Conservation (phyloP, 805 yeast species). For the Priceomyces fermenticarens region DNA sequence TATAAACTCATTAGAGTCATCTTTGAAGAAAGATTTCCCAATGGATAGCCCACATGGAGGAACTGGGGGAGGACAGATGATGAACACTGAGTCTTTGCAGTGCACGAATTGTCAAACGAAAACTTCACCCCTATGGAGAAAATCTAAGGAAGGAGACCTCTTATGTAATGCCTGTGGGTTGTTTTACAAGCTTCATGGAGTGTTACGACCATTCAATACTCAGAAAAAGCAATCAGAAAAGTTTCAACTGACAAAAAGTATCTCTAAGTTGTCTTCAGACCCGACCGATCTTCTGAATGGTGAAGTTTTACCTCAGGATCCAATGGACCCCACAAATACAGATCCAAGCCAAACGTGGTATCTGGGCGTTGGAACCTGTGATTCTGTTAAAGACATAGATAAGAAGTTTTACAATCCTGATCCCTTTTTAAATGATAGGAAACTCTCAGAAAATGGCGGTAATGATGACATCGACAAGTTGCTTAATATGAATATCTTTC, state of each 20-base stretch:
- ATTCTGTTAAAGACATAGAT: too few species aligned
- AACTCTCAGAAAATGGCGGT: conserved; percentile 6
- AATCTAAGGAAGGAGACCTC: conserved; percentile 39
- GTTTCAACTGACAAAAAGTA: conserved; percentile 7
- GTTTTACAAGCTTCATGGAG: conserved; percentile 44
- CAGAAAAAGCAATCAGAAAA: conserved; percentile 13
- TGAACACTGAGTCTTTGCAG: conserved; percentile 22
- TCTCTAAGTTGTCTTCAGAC: too few species aligned
- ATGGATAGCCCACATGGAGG: conserved; percentile 3
- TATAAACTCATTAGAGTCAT: conserved; percentile 36
- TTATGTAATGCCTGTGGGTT: conserved; percentile 47
- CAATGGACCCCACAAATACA: background rate
- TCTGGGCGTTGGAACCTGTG: conserved; percentile 5
- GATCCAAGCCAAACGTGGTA: conserved; percentile 6
- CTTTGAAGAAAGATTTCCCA: conserved; percentile 27
- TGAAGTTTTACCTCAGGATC: conserved; percentile 2
- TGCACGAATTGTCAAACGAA: conserved; percentile 43
- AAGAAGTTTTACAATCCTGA: too few species aligned
- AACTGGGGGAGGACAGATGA: background rate
- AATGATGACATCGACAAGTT: conserved; percentile 40
- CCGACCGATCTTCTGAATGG: background rate
- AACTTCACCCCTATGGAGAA: conserved; percentile 46
- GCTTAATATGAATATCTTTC: conserved; percentile 38
- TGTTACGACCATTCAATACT: conserved; percentile 37
- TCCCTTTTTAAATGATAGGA: background rate